Evolutionary conservation across 2,329 filamentous ascomycete species (phyloP).

Genomic region (Aureobasidium zeae): DNA sequence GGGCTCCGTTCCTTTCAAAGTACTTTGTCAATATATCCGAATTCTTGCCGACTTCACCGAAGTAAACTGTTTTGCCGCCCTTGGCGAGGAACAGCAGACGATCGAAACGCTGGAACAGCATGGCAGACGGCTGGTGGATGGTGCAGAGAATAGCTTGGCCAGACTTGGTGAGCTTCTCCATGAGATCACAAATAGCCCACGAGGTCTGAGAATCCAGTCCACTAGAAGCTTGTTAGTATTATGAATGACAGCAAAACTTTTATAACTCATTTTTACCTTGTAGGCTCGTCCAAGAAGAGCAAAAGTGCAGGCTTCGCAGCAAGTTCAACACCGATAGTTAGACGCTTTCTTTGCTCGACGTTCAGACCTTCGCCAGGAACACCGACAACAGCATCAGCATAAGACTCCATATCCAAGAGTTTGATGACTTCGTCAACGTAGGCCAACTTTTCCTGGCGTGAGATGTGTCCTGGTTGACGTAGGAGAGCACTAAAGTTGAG

Average conservation of each 20-base stretch:
- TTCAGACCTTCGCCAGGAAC: conserved; percentile 80
- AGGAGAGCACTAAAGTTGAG: conserved; percentile 78
- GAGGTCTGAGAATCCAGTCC: conserved; percentile 89
- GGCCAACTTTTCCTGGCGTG: conserved; percentile 66
- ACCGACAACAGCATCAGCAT: conserved; percentile 84
- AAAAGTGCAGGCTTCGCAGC: conserved; percentile 83
- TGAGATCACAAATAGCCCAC: conserved; percentile 79
- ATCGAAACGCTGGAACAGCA: conserved; percentile 88
- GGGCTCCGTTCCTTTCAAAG: conserved; percentile 64
- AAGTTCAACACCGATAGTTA: conserved; percentile 93
- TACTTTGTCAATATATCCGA: conserved; percentile 60
- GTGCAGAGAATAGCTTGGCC: conserved; percentile 94
- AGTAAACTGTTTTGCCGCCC: conserved; percentile 72
- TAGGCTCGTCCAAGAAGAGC: conserved; percentile 90
- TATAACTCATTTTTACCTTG: conserved; percentile 27
- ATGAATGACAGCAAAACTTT: neutral
- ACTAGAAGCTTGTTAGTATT: conserved; percentile 36
- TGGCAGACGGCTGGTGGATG: conserved; percentile 92
- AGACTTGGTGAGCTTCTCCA: conserved; percentile 80
- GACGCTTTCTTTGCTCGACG: conserved; percentile 58
- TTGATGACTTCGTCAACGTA: conserved; percentile 90
- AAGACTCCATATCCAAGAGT: conserved; percentile 80
- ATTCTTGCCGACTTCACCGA: conserved; percentile 66
- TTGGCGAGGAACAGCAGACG: conserved; percentile 67
- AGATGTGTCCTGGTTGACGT: conserved; percentile 68